These are phyloP conservation scores for Penicillium ochrochloron DNA, from an alignment of 495 filamentous ascomycete genomes.

Conservation along the genomic window DNA sequence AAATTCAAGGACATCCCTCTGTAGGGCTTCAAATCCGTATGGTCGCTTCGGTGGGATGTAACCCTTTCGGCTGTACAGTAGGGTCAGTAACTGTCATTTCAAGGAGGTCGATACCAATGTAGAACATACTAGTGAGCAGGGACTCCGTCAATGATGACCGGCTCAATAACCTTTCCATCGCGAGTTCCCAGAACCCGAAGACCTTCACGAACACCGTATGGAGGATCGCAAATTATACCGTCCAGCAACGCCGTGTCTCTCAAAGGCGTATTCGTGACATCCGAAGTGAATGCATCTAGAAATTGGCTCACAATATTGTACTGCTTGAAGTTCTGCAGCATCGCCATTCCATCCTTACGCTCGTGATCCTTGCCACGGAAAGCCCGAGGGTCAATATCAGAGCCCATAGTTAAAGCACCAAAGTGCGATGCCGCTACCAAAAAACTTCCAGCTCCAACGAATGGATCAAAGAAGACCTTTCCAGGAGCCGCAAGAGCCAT, in stretches of 20 bases:
- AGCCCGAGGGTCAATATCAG: constrained; percentile 90
- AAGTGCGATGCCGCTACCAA: constrained; percentile 86
- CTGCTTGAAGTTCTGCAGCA: constrained; percentile 80
- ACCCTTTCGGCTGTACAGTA: constrained; percentile 59
- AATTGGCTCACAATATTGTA: constrained; percentile 70
- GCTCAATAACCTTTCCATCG: constrained; percentile 64
- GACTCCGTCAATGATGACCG: constrained; percentile 70
- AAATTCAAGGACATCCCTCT: constrained; percentile 87
- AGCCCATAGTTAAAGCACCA: constrained; percentile 77
- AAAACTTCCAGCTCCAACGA: constrained; percentile 93
- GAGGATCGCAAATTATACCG: constrained; percentile 94
- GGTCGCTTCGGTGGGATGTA: constrained; percentile 89
- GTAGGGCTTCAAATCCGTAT: constrained; percentile 88
- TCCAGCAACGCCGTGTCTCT: constrained; percentile 66
- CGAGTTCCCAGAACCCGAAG: constrained; percentile 81
- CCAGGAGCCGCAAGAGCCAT: constrained; percentile 80
- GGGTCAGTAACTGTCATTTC: constrained; percentile 13
- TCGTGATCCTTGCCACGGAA: constrained; percentile 71
- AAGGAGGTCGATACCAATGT: not conserved
- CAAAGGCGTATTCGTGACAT: constrained; percentile 88
- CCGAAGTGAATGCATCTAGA: constrained; percentile 78
- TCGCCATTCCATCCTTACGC: constrained; percentile 48
- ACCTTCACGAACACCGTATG: constrained; percentile 96
- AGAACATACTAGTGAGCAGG: constrained; percentile 66
- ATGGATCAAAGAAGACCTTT: constrained; percentile 89